These are phyloP conservation scores for Hypomontagnella monticulosa DNA, from an alignment of 495 filamentous ascomycete genomes.

Conservation along the genomic window DNA sequence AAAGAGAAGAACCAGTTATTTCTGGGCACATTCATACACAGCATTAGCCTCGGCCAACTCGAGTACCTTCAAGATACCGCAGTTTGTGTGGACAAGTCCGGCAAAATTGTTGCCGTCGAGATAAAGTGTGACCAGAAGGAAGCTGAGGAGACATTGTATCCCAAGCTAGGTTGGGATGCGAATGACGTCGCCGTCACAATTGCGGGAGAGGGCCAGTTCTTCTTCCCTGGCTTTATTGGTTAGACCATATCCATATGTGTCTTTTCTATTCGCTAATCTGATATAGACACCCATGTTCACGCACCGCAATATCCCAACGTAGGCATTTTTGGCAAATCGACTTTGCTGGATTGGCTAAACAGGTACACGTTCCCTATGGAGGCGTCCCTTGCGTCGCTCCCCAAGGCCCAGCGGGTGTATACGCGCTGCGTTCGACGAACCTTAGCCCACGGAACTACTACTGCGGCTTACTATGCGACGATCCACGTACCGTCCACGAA, in stretches of 20 bases:
- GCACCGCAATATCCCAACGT: slow-evolving; percentile 93
- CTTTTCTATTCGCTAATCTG: not conserved
- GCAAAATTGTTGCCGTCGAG: slow-evolving; percentile 71
- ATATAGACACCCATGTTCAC: slow-evolving; percentile 89
- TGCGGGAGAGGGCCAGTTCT: slow-evolving; percentile 68
- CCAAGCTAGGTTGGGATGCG: slow-evolving; percentile 49
- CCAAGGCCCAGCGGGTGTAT: slow-evolving; percentile 70
- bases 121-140: slow-evolving; percentile 37
- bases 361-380: slow-evolving; percentile 97
- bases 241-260: slow-evolving; percentile 19
- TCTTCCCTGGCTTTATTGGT: slow-evolving; percentile 96
- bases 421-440: slow-evolving; percentile 77
- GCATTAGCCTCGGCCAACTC: slow-evolving; percentile 62
- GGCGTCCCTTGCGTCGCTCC: slow-evolving; percentile 66
- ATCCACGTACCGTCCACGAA: slow-evolving; percentile 84
- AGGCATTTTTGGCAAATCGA: slow-evolving; percentile 89
- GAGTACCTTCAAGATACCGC: slow-evolving; percentile 67
- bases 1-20: slow-evolving; percentile 49
- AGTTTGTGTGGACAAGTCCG: slow-evolving; percentile 71
- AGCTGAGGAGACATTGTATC: slow-evolving; percentile 38
- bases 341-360: slow-evolving; percentile 89
- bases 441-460: slow-evolving; percentile 89
- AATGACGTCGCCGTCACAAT: slow-evolving; percentile 53
- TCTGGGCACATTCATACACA: slow-evolving; percentile 68
- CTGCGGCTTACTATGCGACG: slow-evolving; percentile 91